Base-by-base conservation (phyloP, 1,139 yeast species). In the Kurtzmaniella quercitrusa region DNA sequence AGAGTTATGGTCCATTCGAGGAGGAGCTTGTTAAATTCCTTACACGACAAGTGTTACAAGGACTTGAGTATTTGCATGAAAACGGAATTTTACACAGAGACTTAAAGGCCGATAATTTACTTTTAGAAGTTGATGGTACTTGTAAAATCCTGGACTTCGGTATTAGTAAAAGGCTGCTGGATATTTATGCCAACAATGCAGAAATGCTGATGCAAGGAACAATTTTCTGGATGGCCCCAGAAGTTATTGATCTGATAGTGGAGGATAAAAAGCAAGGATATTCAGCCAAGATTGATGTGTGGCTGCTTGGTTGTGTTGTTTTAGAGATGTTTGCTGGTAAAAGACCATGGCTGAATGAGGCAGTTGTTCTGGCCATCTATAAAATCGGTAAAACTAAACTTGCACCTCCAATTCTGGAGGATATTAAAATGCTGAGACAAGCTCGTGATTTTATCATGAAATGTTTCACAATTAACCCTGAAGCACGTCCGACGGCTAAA, bases 201-300 rank as follows among this genome's bases (percentile, higher is more conserved):
- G 96, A 88, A 46, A 88, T 91, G 95, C 91, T 98, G 12, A 86
- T 85, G 93, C 96, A 94, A 63, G 99, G 99, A 17, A 91, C 98
- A 0, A 91, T 94, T 2, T 94, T 91, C 60, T 94, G 98, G 98
- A 94, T 94, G 98, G 99, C 99, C 0, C 99, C 99, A 0, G 99
- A 94, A 60, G 96, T 94, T 47, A 89, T 94, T 44, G 88, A 87
- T 57, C 83, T 83, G 52, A 82, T 80, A 33, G 82, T 80, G 4
- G 82, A 78, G 54, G 86, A 85, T 53, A 84, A 82, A 44, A 86
- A 84, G 51, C 95, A 85, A 58, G 98, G 98, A 0, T 94, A 94
- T 59, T 88, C 95, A 66, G 98, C 98, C 21, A 94, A 94, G 62
- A 89, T 94, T 33, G 95, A 86, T 61, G 84, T 86, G 33, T 86